phyloP scores from a whole-genome alignment of 1,284 basidiomycete species.

The Tilletia caries region DNA sequence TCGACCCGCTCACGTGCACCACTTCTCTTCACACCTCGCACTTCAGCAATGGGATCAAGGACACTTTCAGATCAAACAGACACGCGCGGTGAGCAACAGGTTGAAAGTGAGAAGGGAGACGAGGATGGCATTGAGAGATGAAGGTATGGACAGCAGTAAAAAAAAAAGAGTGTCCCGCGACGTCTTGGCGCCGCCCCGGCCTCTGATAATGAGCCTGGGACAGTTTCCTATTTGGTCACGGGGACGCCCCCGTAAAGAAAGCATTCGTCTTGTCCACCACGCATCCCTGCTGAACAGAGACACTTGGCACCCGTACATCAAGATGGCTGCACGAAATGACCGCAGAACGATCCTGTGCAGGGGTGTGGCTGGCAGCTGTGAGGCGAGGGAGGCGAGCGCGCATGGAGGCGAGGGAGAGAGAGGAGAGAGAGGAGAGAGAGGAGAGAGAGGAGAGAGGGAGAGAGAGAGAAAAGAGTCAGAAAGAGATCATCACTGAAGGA shows the following conservation, averaged over 20 bases:
- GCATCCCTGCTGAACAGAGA: background rate
- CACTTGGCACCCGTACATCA: slow-evolving; percentile 6
- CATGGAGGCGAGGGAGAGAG: background rate
- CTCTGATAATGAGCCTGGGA: background rate
- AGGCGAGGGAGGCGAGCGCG: background rate
- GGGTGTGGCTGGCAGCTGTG: slow-evolving; percentile 15
- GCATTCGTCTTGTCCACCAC: slow-evolving; percentile 12
- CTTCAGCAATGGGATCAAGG: too few relatives aligned
- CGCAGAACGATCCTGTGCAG: background rate
- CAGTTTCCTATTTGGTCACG: slow-evolving; percentile 13
- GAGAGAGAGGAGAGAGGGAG: background rate
- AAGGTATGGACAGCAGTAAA: too few relatives aligned
- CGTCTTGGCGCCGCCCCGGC: slow-evolving; percentile 11
- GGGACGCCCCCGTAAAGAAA: background rate
- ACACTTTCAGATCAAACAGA: too few relatives aligned
- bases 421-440: background rate
- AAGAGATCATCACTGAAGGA: background rate
- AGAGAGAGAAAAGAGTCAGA: background rate
- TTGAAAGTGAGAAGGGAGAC: too few relatives aligned
- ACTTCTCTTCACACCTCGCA: background rate
- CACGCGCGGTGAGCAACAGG: too few relatives aligned
- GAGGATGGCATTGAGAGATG: too few relatives aligned
- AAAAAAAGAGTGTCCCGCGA: background rate
- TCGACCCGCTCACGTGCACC: too few relatives aligned
- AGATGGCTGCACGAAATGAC: too few relatives aligned